phyloP scores from a whole-genome alignment of 1,139 yeast species.

The Pichia norvegensis region DNA sequence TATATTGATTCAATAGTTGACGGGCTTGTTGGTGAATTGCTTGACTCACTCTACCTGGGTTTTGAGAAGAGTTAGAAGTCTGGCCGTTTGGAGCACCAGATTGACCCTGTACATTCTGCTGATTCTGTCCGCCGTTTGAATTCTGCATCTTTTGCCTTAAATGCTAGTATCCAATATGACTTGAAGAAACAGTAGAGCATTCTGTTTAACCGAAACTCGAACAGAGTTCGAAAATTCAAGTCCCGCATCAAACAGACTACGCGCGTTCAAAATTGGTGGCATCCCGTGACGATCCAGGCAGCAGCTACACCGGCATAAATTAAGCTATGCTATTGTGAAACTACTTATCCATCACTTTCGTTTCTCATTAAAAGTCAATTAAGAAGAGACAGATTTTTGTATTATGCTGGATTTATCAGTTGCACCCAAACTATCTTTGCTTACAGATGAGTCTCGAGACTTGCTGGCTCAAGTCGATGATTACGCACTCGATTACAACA shows the following conservation, averaged over 20 bases:
- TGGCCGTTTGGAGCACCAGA: not conserved
- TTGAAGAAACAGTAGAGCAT: no score
- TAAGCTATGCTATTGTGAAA: no score
- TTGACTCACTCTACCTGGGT: slow-evolving; percentile 10
- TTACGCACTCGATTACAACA: slow-evolving; percentile 30
- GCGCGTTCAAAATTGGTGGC: no score
- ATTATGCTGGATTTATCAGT: slow-evolving; percentile 5
- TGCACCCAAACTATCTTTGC: not conserved
- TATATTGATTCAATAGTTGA: slow-evolving; percentile 53
- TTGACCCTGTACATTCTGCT: slow-evolving; percentile 14
- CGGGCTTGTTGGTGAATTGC: slow-evolving; percentile 43
- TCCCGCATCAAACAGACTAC: not conserved
- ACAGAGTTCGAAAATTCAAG: not conserved
- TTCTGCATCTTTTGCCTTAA: slow-evolving; percentile 1
- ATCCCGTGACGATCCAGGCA: no score
- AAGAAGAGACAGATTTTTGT: no score
- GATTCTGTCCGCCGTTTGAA: not conserved
- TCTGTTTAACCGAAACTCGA: not conserved
- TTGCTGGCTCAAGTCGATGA: slow-evolving; percentile 25
- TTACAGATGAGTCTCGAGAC: slow-evolving; percentile 7
- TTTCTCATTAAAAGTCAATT: no score
- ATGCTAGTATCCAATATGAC: not conserved
- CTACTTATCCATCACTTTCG: no score
- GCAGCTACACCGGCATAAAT: no score
- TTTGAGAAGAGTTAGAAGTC: not conserved